Evolutionary conservation across 805 yeast genomes (phyloP).

Genomic region (Candida krabiensis): DNA sequence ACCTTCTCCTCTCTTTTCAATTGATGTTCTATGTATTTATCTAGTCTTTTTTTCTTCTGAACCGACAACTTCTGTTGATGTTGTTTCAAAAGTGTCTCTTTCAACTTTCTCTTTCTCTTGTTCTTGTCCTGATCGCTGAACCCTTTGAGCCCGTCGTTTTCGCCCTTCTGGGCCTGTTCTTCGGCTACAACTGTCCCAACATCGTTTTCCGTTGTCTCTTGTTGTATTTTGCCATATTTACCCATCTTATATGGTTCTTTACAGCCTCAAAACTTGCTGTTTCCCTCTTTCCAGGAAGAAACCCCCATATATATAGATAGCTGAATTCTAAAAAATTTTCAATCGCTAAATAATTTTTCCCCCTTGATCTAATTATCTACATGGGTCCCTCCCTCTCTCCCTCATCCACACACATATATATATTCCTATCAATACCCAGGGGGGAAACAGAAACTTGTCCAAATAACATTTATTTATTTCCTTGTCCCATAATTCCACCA

Average conservation of each 20-base stretch:
- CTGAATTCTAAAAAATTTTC: too few species aligned
- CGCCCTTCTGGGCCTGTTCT: neutral
- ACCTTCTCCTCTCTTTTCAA: slow-evolving; percentile 85
- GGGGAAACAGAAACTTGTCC: too few species aligned
- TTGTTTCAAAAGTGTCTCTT: slow-evolving; percentile 55
- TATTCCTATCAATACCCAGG: too few species aligned
- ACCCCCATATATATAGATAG: too few species aligned
- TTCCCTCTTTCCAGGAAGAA: neutral
- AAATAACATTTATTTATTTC: too few species aligned
- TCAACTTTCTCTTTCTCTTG: slow-evolving; percentile 63
- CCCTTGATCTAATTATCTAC: too few species aligned
- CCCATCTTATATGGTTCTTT: neutral
- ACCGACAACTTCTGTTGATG: slow-evolving; percentile 68
- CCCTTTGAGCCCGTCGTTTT: slow-evolving; percentile 41
- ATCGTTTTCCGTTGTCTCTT: neutral
- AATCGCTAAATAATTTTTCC: too few species aligned
- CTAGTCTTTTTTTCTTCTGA: slow-evolving; percentile 75
- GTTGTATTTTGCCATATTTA: neutral
- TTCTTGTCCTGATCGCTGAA: slow-evolving; percentile 62
- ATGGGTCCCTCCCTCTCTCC: too few species aligned
- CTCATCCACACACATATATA: too few species aligned
- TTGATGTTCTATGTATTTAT: slow-evolving; percentile 91
- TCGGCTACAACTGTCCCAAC: neutral
- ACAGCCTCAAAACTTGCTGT: neutral
- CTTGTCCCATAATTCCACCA: too few species aligned